A percentile compares a stretch with the other conserved stretches of the same genome.
These are phyloP conservation scores for Haplosporangium sp. DNA, from an alignment of 371 early-diverging fungal species.

Conservation along the genomic window DNA sequence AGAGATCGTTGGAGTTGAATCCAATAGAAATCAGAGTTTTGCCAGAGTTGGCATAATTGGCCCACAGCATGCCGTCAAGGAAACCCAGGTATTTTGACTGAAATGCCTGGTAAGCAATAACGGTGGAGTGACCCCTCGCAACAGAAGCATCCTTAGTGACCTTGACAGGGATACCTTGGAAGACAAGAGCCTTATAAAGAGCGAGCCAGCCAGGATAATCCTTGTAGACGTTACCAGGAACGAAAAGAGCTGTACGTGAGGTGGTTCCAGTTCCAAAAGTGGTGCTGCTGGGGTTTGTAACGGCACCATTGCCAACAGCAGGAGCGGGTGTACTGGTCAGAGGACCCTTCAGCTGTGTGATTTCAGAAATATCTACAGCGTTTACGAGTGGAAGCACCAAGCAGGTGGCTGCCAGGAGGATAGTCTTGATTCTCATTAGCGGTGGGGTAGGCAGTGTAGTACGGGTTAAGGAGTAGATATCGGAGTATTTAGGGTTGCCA, in stretches of 20 bases:
- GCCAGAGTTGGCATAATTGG: conserved; percentile 12
- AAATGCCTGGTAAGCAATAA: conserved; percentile 29
- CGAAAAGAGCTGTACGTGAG: conserved; percentile 32
- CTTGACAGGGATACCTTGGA: conserved; percentile 31
- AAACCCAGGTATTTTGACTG: conserved; percentile 23
- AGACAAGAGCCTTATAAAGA: conserved; percentile 33
- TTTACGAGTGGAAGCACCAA: not conserved
- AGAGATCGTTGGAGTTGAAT: conserved; percentile 7
- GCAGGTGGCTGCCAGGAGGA: conserved; percentile 11
- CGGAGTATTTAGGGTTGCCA: too few species aligned
- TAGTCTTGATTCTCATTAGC: conserved; percentile 14
- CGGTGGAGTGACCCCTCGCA: conserved; percentile 14
- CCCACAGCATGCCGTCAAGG: conserved; percentile 21
- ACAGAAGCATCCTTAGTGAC: conserved; percentile 30
- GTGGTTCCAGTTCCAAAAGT: conserved; percentile 19
- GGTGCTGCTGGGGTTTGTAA: conserved; percentile 15
- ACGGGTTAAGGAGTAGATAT: not conserved
- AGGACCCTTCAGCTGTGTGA: conserved; percentile 16
- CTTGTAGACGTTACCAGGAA: conserved; percentile 19
- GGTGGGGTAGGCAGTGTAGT: not conserved
- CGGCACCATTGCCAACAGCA: conserved; percentile 21
- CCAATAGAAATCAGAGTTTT: conserved; percentile 32
- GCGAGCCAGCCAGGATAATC: conserved; percentile 37
- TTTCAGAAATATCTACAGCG: not conserved
- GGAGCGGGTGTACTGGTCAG: conserved; percentile 18